These are phyloP conservation scores for Malus hybrid DNA, from an alignment of 331 rosid species.

Conservation along the genomic window DNA sequence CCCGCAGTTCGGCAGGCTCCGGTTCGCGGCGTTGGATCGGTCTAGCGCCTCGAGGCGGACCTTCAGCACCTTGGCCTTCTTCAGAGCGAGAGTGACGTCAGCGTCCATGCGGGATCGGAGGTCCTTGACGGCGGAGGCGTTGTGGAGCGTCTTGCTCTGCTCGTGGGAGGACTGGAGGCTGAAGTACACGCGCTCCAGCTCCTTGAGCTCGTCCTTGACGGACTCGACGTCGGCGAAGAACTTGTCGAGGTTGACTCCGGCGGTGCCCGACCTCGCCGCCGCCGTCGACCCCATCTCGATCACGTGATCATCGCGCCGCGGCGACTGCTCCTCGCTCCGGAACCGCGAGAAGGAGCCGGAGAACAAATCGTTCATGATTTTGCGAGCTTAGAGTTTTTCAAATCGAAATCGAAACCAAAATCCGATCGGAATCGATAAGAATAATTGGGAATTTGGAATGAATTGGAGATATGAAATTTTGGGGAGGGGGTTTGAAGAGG, in stretches of 20 bases:
- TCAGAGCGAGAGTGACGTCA: slow-evolving; percentile 64
- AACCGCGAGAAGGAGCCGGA: slow-evolving; percentile 73
- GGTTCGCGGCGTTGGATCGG: slow-evolving; percentile 83
- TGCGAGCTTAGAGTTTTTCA: neutral
- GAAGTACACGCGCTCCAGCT: slow-evolving; percentile 46
- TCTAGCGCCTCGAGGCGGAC: slow-evolving; percentile 77
- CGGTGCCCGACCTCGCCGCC: slow-evolving; percentile 10
- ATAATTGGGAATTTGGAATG: neutral
- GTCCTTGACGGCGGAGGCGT: slow-evolving; percentile 69
- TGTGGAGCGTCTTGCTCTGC: slow-evolving; percentile 76
- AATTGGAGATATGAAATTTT: neutral
- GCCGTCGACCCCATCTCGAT: slow-evolving; percentile 49
- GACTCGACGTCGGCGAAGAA: slow-evolving; percentile 80
- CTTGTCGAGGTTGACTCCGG: slow-evolving; percentile 55
- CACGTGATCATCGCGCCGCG: slow-evolving; percentile 58
- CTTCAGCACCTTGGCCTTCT: slow-evolving; percentile 82
- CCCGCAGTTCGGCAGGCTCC: slow-evolving; percentile 72
- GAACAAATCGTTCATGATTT: slow-evolving; percentile 67
- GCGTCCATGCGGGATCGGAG: slow-evolving; percentile 83
- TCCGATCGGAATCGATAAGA: neutral
- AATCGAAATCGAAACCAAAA: neutral
- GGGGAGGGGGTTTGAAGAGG: neutral
- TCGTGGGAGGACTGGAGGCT: slow-evolving; percentile 49
- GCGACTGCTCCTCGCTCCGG: slow-evolving; percentile 36
- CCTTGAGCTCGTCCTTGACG: slow-evolving; percentile 73